A percentile compares a stretch with the other conserved stretches of the same genome.
phyloP scores from a whole-genome alignment of 768 basidiomycete species.

The Clitopilus hobsonii region DNA sequence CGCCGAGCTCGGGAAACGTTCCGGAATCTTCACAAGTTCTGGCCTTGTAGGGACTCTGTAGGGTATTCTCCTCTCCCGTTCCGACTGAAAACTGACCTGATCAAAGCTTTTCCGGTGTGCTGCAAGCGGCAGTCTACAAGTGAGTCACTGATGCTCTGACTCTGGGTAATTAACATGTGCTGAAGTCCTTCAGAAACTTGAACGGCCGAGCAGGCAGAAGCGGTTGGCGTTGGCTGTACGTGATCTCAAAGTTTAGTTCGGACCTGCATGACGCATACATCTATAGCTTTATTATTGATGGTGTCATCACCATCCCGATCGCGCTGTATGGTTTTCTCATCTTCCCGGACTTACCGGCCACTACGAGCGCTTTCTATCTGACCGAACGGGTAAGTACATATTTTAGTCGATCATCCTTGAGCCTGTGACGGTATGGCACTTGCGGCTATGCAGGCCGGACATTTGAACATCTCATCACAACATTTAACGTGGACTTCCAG shows the following conservation, averaged over 20 bases:
- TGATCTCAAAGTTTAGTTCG: constrained; percentile 2
- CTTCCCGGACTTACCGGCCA: constrained; percentile 68
- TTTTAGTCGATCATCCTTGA: background rate
- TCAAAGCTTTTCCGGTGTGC: constrained; percentile 56
- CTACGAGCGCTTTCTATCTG: constrained; percentile 61
- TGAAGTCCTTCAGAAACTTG: constrained; percentile 35
- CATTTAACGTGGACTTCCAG: constrained; percentile 25
- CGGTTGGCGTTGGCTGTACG: constrained; percentile 68
- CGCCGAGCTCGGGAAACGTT: constrained; percentile 66
- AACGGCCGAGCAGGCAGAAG: constrained; percentile 48
- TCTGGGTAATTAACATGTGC: background rate
- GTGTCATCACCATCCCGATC: constrained; percentile 67
- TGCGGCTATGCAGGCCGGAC: background rate
- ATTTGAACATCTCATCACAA: constrained; percentile 5
- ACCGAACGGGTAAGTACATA: constrained; percentile 47
- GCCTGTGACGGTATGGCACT: background rate
- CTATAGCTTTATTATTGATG: constrained; percentile 60
- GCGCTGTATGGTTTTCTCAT: constrained; percentile 67
- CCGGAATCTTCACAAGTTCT: constrained; percentile 67
- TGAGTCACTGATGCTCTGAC: constrained; percentile 15
- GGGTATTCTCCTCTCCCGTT: constrained; percentile 6
- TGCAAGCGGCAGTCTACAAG: constrained; percentile 63
- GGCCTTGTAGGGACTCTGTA: constrained; percentile 60
- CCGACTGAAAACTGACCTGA: background rate
- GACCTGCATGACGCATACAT: constrained; percentile 1